Evolutionary conservation across 108 stramenopile genomes (phyloP), one percentile per base, ranked within the genome.

Genomic region (Epipyxis sp.): DNA sequence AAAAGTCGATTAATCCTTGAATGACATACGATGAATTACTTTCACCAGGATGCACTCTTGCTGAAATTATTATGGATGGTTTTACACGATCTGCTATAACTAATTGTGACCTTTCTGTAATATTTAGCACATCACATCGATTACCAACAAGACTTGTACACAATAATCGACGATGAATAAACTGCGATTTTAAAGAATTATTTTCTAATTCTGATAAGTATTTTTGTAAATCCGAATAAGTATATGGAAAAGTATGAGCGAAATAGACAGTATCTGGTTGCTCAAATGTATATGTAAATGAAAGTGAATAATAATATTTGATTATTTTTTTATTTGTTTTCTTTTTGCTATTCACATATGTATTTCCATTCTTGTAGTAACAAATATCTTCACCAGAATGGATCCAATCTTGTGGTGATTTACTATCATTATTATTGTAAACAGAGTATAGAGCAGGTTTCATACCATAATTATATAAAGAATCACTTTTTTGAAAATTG

Each of bases 11-110:
- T 35, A 88, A 45, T 30, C 88, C 88, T 30, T 88, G 79, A 85
- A 89, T 89, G 76, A 89, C 79, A 84, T 83, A 89, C 58, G 79
- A 81, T 3, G 87, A 83, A 54, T 86, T 85, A 1, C 83, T 41
- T 50, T 89, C 88, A 0, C 87, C 86, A 20, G 88, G 88, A 61
- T 89, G 88, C 1, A 88, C 86, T 45, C 88, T 78, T 41, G 83
- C 83, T 0, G 39, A 44, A 16, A 87, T n/a, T 0, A 84, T 59
- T 25, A 76, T 59, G 27, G 67, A 41, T 20, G 16, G 42, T n/a
- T 79, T 62, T 30, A 25, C 37, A 16, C 43, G 61, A 2, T 2
- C 37, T 59, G 16, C 30, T 6, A n/a, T 0, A 76, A 61, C 61
- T 20, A 32, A 13, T 29, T 20, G 16, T 1, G 37, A 6, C 6